Base-by-base conservation (phyloP, 495 filamentous ascomycete genomes). In the Penicillium malachiteum region DNA sequence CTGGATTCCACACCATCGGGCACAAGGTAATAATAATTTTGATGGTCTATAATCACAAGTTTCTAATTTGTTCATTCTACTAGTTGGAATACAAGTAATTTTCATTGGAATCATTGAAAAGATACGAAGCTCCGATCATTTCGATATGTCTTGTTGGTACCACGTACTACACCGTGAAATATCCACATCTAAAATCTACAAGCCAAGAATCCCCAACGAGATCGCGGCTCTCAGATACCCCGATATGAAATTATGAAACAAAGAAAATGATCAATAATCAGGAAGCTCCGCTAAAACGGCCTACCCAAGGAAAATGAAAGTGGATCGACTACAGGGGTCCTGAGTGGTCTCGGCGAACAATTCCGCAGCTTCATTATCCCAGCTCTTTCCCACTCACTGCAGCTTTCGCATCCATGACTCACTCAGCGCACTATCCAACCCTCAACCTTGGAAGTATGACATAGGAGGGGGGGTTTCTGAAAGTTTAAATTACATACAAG, bases 321-420 rank as follows among this genome's bases (percentile, higher is more conserved):
- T 58, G 55, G 57, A 52, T 41, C 48, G 9, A 1, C 12, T 10
- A 7, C 6, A 26, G 11, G 37, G 43, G 4, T 16, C 34, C 39
- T 57, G 53, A 48, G 9, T 60, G 50, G 56, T 39, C n/a, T 46
- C 54, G 60, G 61, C 37, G 39, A 60, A 9, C 14, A 43, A 32
- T 48, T 51, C 54, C 54, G 42, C 21, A 34, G n/a, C 39, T 39
- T 49, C 31, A 13, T 31, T 26, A 50, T 40, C 34, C 37, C 46
- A 13, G 34, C 21, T 26, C 21, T 26, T n/a, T 26, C 21, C 21
- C 34, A 9, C 12, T 37, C 5, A 37, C 34, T 37, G 21, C 21
- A 26, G 21, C 1, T 26, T 2, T 26, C 21, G 21, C 21, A 48
- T 48, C 33, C 38, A 34, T 52, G 32, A 50, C 32, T 48, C 55